Evolutionary conservation across 2,329 filamentous ascomycete species (phyloP), one percentile per base, ranked within the genome.

Genomic region (Chalara sp.): DNA sequence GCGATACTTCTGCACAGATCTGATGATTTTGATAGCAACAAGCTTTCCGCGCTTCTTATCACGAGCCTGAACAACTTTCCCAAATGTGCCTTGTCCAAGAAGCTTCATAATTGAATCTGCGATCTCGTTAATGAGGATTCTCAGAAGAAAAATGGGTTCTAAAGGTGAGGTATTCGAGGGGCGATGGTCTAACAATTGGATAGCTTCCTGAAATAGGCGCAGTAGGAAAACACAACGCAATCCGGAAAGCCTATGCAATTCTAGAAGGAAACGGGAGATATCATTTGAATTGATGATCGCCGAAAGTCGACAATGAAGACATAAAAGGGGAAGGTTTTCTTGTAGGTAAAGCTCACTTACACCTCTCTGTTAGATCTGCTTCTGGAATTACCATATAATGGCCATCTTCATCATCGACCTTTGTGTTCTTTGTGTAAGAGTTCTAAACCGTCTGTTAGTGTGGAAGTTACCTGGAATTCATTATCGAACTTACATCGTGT

Each of bases 11-110:
- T 96, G 93, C 10, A 99, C 93, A 1, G 93, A 96, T 60, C 93
- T 86, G 58, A 99, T 97, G 68, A 99, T 95, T 70, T 99, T 99
- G 69, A 99, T 89, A 33, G 93, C 93, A 39, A 95, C 95, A 5
- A 76, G 67, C 66, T 91, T 89, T 59, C 78, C 79, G 53, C 85
- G 85, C 56, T 83, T 84, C 61, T 80, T 80, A 66, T 99, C 93
- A 60, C 81, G 84, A 48, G 93, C 93, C 68, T 96, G 87, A 13
- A 99, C 93, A 12, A 99, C 93, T 69, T 99, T 99, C 65, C 93
- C 93, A 66, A 99, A 99, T 0, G 93, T 99, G 56, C 93, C 93
- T 71, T 99, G 93, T 28, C 93, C 93, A 10, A 99, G 84, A 31
- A 97, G 78, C 61, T 89, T 90, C 55, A 86, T 76, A 61, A 99